phyloP scores from a whole-genome alignment of 2,329 filamentous ascomycete species.

The Talaromyces albobiverticillius region DNA sequence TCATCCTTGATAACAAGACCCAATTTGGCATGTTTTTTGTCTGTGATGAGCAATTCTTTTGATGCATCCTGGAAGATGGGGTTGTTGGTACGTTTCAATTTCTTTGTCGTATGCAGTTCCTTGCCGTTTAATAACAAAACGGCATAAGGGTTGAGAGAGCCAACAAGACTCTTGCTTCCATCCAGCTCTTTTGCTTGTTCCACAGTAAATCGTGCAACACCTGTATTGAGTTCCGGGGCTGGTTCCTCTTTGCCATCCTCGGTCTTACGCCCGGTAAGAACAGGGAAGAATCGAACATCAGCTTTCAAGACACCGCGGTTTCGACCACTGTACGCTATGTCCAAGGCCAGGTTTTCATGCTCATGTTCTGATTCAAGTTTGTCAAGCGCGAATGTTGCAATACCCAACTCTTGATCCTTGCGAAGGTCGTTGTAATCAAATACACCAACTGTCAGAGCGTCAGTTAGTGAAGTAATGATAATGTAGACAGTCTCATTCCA shows the following conservation, averaged over 20 bases:
- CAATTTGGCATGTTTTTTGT: constrained; percentile 84
- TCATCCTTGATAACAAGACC: constrained; percentile 95
- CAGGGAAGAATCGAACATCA: constrained; percentile 93
- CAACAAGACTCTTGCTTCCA: constrained; percentile 85
- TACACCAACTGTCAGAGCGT: constrained; percentile 77
- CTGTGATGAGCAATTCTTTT: constrained; percentile 93
- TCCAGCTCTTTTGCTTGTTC: constrained; percentile 97
- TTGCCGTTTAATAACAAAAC: constrained; percentile 86
- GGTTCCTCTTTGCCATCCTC: constrained; percentile 76
- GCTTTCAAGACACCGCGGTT: constrained; percentile 73
- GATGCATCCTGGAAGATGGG: constrained; percentile 91
- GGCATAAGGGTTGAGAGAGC: constrained; percentile 87
- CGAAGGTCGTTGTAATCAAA: constrained; percentile 95
- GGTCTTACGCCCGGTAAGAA: constrained; percentile 65
- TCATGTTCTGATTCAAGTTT: constrained; percentile 72
- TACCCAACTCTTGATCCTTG: constrained; percentile 93
- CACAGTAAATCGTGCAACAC: constrained; percentile 88
- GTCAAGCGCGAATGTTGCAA: constrained; percentile 81
- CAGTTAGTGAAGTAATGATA: constrained; percentile 86
- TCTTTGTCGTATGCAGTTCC: constrained; percentile 83
- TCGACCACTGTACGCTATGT: constrained; percentile 81
- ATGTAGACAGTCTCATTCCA: constrained; percentile 98
- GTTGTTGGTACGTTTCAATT: constrained; percentile 94
- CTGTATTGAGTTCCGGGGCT: constrained; percentile 84
- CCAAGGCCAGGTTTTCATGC: constrained; percentile 79